Percentiles rank a stretch among this genome's conserved stretches.
phyloP scores from a whole-genome alignment of 2,329 filamentous ascomycete genomes.

The Diplodia intermedia region DNA sequence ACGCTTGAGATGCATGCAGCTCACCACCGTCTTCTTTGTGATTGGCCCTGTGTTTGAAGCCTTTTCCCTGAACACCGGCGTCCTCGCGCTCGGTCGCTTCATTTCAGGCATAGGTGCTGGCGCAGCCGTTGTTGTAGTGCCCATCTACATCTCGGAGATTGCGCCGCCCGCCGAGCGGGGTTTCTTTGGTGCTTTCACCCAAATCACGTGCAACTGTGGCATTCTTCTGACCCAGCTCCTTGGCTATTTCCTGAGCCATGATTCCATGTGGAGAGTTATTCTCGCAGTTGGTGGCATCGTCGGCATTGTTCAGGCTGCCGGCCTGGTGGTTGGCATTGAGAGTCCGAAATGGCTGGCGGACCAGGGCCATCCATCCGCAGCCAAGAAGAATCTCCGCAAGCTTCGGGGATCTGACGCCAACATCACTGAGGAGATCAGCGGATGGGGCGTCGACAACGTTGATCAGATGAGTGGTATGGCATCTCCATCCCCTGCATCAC shows the following conservation, averaged over 20 bases:
- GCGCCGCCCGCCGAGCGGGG: constrained; percentile 74
- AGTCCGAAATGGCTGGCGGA: constrained; percentile 86
- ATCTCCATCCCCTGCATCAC: background rate
- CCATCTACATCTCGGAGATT: constrained; percentile 92
- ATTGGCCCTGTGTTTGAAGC: constrained; percentile 79
- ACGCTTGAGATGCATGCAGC: constrained; percentile 75
- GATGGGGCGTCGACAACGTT: constrained; percentile 49
- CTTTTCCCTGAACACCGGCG: constrained; percentile 68
- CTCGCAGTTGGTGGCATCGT: constrained; percentile 75
- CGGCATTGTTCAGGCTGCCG: constrained; percentile 70
- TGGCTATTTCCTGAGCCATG: constrained; percentile 86
- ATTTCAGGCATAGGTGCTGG: constrained; percentile 85
- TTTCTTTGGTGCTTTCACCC: constrained; percentile 83
- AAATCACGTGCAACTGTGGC: constrained; percentile 91
- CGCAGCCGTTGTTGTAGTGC: constrained; percentile 88
- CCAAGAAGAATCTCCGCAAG: constrained; percentile 72
- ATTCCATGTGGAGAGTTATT: constrained; percentile 81
- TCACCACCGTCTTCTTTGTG: constrained; percentile 78
- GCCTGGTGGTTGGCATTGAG: constrained; percentile 76
- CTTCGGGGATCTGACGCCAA: constrained; percentile 75
- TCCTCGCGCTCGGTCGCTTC: constrained; percentile 76
- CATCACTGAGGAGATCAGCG: constrained; percentile 74
- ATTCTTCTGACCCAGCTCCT: constrained; percentile 84
- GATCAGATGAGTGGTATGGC: constrained; percentile 42
- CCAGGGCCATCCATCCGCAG: constrained; percentile 65